A percentile compares a stretch with the other conserved stretches of the same genome.
Evolutionary conservation across 345 rosid genomes (phyloP).

Genomic region (Geranium brycei): DNA sequence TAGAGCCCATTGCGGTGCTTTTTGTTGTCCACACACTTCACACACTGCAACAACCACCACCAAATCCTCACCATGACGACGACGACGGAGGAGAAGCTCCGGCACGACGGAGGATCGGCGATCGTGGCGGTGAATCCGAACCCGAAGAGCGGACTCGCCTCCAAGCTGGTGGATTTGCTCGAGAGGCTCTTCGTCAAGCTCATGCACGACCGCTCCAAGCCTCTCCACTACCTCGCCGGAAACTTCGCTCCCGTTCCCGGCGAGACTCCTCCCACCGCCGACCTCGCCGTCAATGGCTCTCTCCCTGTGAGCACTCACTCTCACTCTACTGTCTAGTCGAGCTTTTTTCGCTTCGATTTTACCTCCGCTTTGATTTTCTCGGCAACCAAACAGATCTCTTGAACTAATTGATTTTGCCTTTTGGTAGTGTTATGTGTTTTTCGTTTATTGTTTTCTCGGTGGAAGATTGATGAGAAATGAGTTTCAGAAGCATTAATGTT

Average conservation of each 20-base stretch:
- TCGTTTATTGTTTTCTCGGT: too few species aligned
- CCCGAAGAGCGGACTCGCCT: constrained; percentile 53
- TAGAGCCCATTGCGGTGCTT: too few species aligned
- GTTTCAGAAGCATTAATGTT: too few species aligned
- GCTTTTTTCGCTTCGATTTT: background rate
- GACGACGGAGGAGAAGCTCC: constrained; percentile 7
- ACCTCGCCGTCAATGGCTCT: constrained; percentile 58
- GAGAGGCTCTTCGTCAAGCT: constrained; percentile 69
- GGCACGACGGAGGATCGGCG: constrained; percentile 7
- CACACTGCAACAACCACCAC: too few species aligned
- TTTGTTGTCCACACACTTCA: too few species aligned
- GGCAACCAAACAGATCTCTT: background rate
- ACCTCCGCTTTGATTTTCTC: background rate
- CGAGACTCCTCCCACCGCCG: constrained; percentile 60
- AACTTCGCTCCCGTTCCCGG: constrained; percentile 61
- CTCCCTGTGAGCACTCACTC: constrained; percentile 46
- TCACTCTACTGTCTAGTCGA: background rate
- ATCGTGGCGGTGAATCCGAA: constrained; percentile 43
- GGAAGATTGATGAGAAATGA: too few species aligned
- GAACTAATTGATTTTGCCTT: background rate
- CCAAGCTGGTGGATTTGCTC: constrained; percentile 48
- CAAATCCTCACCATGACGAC: too few species aligned
- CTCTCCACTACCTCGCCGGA: constrained; percentile 75
- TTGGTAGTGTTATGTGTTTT: too few species aligned
- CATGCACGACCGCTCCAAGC: constrained; percentile 51